Conservation (phyloP, 352 stramenopile species). For the Pelagophyceae sp. region DNA sequence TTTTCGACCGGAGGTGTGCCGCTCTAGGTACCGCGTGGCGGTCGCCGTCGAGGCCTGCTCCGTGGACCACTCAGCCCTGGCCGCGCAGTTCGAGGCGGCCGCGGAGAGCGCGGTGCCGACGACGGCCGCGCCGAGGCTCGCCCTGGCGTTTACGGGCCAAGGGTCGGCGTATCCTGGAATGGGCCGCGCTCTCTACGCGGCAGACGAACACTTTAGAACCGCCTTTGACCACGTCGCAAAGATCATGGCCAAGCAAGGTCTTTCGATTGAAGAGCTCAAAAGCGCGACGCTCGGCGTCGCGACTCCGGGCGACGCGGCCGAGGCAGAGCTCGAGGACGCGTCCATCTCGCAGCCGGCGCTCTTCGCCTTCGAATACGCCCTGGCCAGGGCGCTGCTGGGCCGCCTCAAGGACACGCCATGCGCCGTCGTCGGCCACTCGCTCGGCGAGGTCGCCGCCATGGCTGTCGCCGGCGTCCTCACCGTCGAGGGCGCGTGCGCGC, state of each 20-base stretch:
- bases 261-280: background rate
- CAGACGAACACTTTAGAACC: background rate
- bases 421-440: slow-evolving; percentile 9
- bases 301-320: background rate
- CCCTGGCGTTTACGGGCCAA: slow-evolving; percentile 13
- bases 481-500: background rate
- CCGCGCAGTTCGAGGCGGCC: no score
- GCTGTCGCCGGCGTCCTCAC: background rate
- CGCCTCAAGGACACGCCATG: background rate
- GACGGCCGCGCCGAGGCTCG: background rate
- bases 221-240: background rate
- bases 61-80: no score
- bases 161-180: background rate
- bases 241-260: background rate
- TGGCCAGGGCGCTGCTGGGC: background rate
- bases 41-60: no score
- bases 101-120: no score
- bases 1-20: no score
- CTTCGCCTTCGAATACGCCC: slow-evolving; percentile 1
- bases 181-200: background rate
- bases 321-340: background rate
- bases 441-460: slow-evolving; percentile 9
- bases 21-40: no score
- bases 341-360: background rate
- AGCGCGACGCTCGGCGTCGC: background rate